Base-by-base conservation (phyloP, 2,329 filamentous ascomycete species). In the Clonostachys rosea region DNA sequence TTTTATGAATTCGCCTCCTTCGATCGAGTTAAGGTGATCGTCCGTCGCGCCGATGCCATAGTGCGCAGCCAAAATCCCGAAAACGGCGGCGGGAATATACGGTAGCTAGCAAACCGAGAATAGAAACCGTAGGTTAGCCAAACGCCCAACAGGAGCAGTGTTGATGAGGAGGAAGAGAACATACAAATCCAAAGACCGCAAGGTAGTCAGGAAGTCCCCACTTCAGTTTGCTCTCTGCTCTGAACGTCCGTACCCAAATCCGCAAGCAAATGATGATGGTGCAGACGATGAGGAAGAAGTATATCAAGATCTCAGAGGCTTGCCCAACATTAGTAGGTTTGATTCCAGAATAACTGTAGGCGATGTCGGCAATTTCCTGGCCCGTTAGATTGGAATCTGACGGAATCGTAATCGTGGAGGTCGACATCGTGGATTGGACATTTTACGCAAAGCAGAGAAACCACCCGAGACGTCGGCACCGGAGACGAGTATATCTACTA, bases 11-110 rank as follows among this genome's bases (percentile, higher is more conserved):
- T 39, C 36, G 14, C 17, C 17, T 11, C 14, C 17, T 7, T 39
- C 36, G 36, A 39, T n/a, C 11, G 14, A 18, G 36, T 39, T 18
- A 5, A 39, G 36, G 4, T 39, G 17, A 1, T 39, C 17, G 12
- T 39, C 36, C 14, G 14, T 39, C 12, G 51, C 51, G 10, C 49
- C 51, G 2, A 53, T 43, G 9, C 51, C 51, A 35, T 41, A 53
- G 9, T 42, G 20, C 11, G 47, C 47, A 7, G 45, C 43, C 11
- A 53, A 40, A 14, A 53, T 46, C 12, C 49, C 39, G 12, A 50
- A 49, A 20, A 46, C 49, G 16, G 44, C 40, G 7, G 49, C 41
- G 16, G 49, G 49, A 16, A 35, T 44, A 13, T 47, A 40, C 11
- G 47, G 50, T 18, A 49, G 33, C 47, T 48, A 42, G 34, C 5